Conservation (phyloP, 495 filamentous ascomycete species). For the Neurospora sublineolata region DNA sequence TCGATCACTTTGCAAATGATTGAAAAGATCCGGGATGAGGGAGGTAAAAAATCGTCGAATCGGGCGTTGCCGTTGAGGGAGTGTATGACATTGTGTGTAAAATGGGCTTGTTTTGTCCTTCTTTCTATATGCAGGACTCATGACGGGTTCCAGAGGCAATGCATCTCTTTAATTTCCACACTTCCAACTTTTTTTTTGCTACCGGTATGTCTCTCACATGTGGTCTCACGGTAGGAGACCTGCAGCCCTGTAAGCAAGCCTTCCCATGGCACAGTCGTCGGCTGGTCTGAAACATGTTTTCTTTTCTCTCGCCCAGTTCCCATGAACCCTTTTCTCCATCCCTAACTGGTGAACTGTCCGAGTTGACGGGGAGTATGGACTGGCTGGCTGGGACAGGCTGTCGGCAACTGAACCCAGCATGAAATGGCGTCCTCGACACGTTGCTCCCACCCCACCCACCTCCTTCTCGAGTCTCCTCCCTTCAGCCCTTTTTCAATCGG, state of each 20-base stretch:
- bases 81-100: not conserved
- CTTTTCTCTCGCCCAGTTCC: not conserved
- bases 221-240: not conserved
- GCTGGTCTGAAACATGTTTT: not conserved
- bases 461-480: not conserved
- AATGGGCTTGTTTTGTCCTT: not conserved
- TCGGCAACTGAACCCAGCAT: not conserved
- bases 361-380: not conserved
- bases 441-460: not conserved
- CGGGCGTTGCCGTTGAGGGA: not conserved
- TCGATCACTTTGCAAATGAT: not conserved
- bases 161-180: not conserved
- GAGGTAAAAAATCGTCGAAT: not conserved
- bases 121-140: not conserved
- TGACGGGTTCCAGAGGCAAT: not conserved
- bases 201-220: not conserved
- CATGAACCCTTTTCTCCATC: not conserved
- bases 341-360: not conserved
- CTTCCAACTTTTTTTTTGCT: not conserved
- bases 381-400: not conserved
- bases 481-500: not conserved
- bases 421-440: not conserved
- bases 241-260: not conserved
- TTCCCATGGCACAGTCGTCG: not conserved
- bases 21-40: not conserved